Base-by-base conservation (phyloP, 495 filamentous ascomycete genomes). In the Hypoxylon perforatum region DNA sequence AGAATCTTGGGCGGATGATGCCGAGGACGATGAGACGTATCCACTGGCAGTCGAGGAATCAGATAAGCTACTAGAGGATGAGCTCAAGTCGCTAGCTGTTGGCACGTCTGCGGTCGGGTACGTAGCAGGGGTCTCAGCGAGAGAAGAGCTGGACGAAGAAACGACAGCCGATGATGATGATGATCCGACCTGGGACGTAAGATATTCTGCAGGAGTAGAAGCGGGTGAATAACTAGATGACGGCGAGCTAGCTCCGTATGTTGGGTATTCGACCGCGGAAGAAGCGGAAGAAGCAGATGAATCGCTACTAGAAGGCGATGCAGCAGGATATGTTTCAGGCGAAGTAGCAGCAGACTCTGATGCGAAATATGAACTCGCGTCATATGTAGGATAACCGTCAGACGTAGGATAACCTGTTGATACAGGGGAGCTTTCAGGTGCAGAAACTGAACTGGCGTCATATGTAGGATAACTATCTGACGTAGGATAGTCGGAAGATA, bases 361-460 rank as follows among this genome's bases (percentile, higher is more conserved):
- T 23, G 12, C 19, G 9, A 48, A 48, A 35, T 41, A 23, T 33
- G 48, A 54, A 41, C 50, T 62, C 14, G 54, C 59, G 10, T 51
- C 61, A 38, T 55, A 64, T 2, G 45, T 53, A 44, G 54, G 12
- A 41, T 65, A 58, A n/a, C 44, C 33, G 35, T 18, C 42, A 49
- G 25, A 55, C 11, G 44, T 49, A 38, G 39, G 38, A 52, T 46
- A 39, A 6, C 18, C n/a, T n/a, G n/a, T n/a, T n/a, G n/a, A n/a
- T n/a, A n/a, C n/a, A n/a, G n/a, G n/a, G n/a, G n/a, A n/a, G n/a
- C n/a, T n/a, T n/a, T 44, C 50, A 14, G 22, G 23, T 23, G 12
- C 19, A 12, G 53, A 48, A 35, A 42, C 18, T 33, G 48, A 54
- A 41, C 50, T 62, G 14, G 54, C 59, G 10, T 51, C 61, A 38